Conservation (phyloP, 108 stramenopile genomes). For the Skeletonema marinoi region DNA sequence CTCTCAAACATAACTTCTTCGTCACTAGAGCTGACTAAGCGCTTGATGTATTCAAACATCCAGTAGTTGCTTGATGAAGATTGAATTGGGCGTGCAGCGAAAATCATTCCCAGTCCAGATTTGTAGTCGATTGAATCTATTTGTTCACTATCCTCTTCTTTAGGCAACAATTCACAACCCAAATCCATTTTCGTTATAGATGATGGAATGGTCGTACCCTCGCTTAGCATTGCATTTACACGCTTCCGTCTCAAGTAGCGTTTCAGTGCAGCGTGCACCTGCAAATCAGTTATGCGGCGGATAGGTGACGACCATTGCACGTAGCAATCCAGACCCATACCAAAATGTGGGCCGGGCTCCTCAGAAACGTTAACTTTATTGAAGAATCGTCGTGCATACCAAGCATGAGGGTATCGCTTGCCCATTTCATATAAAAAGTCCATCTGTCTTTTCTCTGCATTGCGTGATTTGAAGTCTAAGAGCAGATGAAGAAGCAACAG, state of each 20-base stretch:
- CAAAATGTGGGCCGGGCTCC: constrained; percentile 60
- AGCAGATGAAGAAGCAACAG: background rate
- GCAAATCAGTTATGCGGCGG: constrained; percentile 61
- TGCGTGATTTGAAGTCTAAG: constrained; percentile 55
- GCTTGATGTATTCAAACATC: constrained; percentile 77
- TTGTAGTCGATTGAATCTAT: constrained; percentile 64
- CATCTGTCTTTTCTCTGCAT: constrained; percentile 48
- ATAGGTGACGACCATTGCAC: constrained; percentile 87
- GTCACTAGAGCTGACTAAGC: constrained; percentile 36
- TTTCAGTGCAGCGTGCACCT: constrained; percentile 70
- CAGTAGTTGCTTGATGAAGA: constrained; percentile 72
- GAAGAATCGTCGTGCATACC: constrained; percentile 80
- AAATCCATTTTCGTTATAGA: constrained; percentile 49
- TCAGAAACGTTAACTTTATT: constrained; percentile 58
- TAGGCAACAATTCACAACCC: constrained; percentile 50
- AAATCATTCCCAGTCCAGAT: constrained; percentile 54
- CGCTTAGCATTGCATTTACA: constrained; percentile 50
- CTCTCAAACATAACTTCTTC: constrained; percentile 51
- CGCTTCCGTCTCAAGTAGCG: constrained; percentile 69
- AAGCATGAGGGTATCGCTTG: constrained; percentile 73
- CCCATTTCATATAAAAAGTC: constrained; percentile 61
- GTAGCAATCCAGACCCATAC: constrained; percentile 77
- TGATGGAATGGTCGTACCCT: constrained; percentile 51
- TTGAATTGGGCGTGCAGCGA: constrained; percentile 60
- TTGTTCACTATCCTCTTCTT: constrained; percentile 5